phyloP scores from a whole-genome alignment of 805 yeast genomes.

The Ogataea parapolymorpha region DNA sequence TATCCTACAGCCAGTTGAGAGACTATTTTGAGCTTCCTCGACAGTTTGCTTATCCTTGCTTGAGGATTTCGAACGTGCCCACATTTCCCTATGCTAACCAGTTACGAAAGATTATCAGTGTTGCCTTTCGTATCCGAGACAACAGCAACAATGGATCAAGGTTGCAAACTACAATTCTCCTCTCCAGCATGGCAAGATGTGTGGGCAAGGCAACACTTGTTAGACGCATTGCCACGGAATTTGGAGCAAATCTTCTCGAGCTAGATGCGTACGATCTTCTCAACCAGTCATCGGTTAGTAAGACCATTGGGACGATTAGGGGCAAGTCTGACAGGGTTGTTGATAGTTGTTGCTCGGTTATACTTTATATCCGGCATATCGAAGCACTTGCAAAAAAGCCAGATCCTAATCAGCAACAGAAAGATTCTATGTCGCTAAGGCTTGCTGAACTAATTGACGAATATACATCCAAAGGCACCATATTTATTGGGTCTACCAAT shows the following conservation, averaged over 20 bases:
- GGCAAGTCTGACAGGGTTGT: constrained; percentile 72
- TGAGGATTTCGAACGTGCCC: constrained; percentile 10
- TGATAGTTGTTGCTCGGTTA: constrained; percentile 41
- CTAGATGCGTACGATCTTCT: constrained; percentile 68
- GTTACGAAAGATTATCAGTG: constrained; percentile 50
- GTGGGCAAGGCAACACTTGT: constrained; percentile 76
- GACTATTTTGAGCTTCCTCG: constrained; percentile 16
- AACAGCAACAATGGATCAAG: constrained; percentile 27
- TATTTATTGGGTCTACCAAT: constrained; percentile 64
- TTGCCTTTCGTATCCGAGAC: constrained; percentile 38
- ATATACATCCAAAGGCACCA: constrained; percentile 42
- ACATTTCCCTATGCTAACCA: constrained; percentile 48
- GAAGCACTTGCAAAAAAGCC: constrained; percentile 69
- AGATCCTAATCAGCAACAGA: constrained; percentile 49
- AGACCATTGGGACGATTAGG: constrained; percentile 70
- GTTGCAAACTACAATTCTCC: constrained; percentile 58
- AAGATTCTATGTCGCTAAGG: constrained; percentile 48
- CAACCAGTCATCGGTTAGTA: constrained; percentile 68
- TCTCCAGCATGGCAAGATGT: constrained; percentile 68
- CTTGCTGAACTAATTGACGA: constrained; percentile 56
- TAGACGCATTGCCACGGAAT: constrained; percentile 46
- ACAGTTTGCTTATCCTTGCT: constrained; percentile 15
- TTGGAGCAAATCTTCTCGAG: constrained; percentile 65
- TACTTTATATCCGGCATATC: constrained; percentile 66
- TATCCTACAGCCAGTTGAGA: constrained; percentile 8